Conservation (phyloP, 495 filamentous ascomycete species). For the Penicillium cataractarum region DNA sequence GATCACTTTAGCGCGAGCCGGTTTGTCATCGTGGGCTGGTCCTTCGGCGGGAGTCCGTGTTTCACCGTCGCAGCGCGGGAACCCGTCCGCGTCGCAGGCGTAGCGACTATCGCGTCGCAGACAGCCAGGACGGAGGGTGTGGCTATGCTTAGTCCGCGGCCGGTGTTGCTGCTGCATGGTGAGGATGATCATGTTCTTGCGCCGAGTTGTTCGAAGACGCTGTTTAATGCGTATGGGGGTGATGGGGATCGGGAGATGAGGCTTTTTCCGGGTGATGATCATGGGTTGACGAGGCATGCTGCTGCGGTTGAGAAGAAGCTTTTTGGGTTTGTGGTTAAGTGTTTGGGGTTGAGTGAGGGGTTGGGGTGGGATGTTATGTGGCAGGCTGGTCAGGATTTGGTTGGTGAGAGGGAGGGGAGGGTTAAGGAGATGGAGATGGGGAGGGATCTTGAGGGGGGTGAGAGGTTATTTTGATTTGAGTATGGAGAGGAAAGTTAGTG, state of each 20-base stretch:
- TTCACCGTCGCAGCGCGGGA: constrained; percentile 8
- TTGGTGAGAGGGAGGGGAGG: constrained; percentile 25
- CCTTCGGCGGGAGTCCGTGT: constrained; percentile 31
- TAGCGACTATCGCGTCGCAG: constrained; percentile 8
- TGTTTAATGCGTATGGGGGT: constrained; percentile 42
- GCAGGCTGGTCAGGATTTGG: constrained; percentile 37
- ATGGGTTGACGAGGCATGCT: constrained; percentile 43
- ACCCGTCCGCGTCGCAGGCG: neutral
- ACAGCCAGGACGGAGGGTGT: constrained; percentile 2
- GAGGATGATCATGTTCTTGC: neutral
- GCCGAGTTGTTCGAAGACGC: constrained; percentile 35
- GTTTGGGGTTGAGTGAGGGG: constrained; percentile 31
- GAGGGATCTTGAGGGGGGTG: constrained; percentile 30
- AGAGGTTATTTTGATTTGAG: constrained; percentile 21
- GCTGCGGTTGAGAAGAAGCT: constrained; percentile 37
- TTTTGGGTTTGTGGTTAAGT: constrained; percentile 36
- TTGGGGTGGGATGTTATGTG: constrained; percentile 31
- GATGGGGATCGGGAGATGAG: constrained; percentile 37
- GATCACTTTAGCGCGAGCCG: constrained; percentile 32
- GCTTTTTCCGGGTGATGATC: constrained; percentile 42
- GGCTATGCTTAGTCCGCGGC: neutral
- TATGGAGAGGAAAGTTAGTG: too few species aligned
- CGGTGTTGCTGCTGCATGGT: neutral
- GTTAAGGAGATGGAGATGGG: constrained; percentile 35
- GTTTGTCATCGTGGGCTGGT: constrained; percentile 51